Evolutionary conservation across 2,329 filamentous ascomycete genomes (phyloP).

Genomic region (Fusarium brevicatenulatum): DNA sequence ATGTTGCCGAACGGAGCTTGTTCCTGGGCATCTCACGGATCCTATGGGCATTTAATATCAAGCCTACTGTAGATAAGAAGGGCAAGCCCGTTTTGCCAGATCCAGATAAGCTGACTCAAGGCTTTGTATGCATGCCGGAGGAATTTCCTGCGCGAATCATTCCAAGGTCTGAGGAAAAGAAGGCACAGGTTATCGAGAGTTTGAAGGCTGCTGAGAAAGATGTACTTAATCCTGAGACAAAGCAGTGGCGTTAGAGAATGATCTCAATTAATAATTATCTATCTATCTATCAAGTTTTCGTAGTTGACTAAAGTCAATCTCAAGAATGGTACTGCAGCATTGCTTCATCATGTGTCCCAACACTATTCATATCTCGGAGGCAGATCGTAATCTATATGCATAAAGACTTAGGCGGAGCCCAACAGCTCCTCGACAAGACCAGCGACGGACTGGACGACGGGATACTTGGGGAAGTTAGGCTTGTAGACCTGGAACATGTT

Average conservation of each 20-base stretch:
- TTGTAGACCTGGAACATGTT: slow-evolving; percentile 4
- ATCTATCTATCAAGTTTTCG: not conserved
- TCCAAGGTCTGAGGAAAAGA: not conserved
- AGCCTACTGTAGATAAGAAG: not conserved
- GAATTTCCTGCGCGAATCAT: not conserved
- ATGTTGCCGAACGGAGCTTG: slow-evolving; percentile 26
- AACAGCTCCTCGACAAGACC: slow-evolving; percentile 1
- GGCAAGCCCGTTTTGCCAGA: not conserved
- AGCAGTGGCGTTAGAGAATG: slow-evolving; percentile 4
- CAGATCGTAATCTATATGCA: slow-evolving; percentile 4
- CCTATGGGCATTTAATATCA: slow-evolving; percentile 22
- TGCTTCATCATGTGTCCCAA: not conserved
- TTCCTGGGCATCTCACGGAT: slow-evolving; percentile 27
- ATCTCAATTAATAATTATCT: not conserved
- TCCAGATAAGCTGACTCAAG: slow-evolving; percentile 6
- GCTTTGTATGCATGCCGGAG: slow-evolving; percentile 10
- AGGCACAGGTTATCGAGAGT: not conserved
- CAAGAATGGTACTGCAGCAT: not conserved
- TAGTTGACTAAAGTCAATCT: not conserved
- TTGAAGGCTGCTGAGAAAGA: not conserved
- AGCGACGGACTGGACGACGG: slow-evolving; percentile 17
- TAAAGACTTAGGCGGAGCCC: not conserved
- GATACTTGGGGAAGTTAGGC: slow-evolving; percentile 23
- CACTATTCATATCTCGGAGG: slow-evolving; percentile 15
- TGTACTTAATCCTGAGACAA: not conserved